A percentile compares a stretch with the other conserved stretches of the same genome.
Conservation (phyloP, 2,329 filamentous ascomycete genomes). For the Ceratocystis harringtonii region DNA sequence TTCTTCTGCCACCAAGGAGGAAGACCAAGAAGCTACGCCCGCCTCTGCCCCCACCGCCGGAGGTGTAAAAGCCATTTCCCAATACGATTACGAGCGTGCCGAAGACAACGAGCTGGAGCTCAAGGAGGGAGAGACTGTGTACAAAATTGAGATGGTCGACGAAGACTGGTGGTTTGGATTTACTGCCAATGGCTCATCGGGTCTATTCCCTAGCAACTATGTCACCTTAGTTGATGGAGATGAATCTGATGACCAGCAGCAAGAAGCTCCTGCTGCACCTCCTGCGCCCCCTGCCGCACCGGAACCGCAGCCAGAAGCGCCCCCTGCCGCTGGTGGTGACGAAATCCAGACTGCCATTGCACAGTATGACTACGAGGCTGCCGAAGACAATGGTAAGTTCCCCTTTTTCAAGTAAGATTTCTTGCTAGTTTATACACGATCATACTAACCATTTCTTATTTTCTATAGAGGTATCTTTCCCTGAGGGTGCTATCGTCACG, state of each 20-base stretch:
- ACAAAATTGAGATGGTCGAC: slow-evolving; percentile 91
- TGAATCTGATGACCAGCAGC: slow-evolving; percentile 31
- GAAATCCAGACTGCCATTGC: slow-evolving; percentile 59
- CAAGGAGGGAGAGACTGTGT: slow-evolving; percentile 73
- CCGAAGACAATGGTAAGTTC: slow-evolving; percentile 68
- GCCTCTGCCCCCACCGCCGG: slow-evolving; percentile 23
- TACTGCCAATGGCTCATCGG: slow-evolving; percentile 68
- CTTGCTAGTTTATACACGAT: not conserved
- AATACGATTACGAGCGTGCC: slow-evolving; percentile 95
- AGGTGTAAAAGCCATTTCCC: slow-evolving; percentile 60
- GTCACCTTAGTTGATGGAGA: slow-evolving; percentile 63
- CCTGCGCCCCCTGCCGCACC: slow-evolving; percentile 23
- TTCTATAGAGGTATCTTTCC: slow-evolving; percentile 57
- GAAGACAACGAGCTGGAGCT: slow-evolving; percentile 95
- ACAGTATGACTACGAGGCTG: slow-evolving; percentile 90
- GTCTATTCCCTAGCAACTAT: slow-evolving; percentile 94
- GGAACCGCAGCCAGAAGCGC: slow-evolving; percentile 28
- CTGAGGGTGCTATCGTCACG: slow-evolving; percentile 70
- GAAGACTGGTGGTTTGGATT: slow-evolving; percentile 98
- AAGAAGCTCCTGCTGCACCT: slow-evolving; percentile 22
- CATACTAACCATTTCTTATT: not conserved
- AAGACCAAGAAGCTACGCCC: slow-evolving; percentile 8
- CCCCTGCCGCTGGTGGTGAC: slow-evolving; percentile 24
- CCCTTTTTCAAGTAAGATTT: not conserved
- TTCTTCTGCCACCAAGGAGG: not conserved